Evolutionary conservation across 106 monocot species (phyloP).

Genomic region (Dendrobium nobile): DNA sequence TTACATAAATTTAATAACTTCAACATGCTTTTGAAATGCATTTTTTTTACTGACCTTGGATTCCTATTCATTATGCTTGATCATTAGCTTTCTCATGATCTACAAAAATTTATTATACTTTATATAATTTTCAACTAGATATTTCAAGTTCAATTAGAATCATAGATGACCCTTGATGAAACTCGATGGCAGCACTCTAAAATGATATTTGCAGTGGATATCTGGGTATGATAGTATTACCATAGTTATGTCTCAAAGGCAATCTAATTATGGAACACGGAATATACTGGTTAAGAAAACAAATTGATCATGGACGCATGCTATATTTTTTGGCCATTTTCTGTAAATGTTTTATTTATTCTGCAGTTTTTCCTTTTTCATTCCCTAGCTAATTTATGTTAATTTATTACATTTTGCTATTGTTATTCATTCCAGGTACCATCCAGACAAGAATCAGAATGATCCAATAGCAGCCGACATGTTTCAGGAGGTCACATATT

Average conservation of each 20-base stretch:
- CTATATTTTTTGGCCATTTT: background rate
- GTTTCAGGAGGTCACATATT: slow-evolving; percentile 91
- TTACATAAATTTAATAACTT: background rate
- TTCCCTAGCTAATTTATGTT: background rate
- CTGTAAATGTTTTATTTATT: background rate
- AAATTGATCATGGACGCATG: background rate
- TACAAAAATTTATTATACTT: background rate
- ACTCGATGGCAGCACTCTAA: background rate
- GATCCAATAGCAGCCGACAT: slow-evolving; percentile 82
- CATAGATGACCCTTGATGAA: background rate
- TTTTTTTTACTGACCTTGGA: background rate
- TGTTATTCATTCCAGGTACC: slow-evolving; percentile 50
- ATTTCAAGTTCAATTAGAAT: background rate
- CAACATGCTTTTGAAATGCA: background rate
- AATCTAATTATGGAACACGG: background rate
- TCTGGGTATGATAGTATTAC: background rate
- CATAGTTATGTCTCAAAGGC: background rate
- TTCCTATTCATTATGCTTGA: background rate
- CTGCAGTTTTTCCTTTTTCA: background rate
- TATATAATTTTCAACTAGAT: background rate
- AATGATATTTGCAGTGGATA: background rate
- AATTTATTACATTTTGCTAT: background rate
- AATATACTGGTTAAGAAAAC: background rate
- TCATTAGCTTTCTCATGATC: background rate
- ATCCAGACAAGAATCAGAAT: slow-evolving; percentile 99